Evolutionary conservation across 2,329 filamentous ascomycete species (phyloP).

Genomic region (Scedosporium dehoogii): DNA sequence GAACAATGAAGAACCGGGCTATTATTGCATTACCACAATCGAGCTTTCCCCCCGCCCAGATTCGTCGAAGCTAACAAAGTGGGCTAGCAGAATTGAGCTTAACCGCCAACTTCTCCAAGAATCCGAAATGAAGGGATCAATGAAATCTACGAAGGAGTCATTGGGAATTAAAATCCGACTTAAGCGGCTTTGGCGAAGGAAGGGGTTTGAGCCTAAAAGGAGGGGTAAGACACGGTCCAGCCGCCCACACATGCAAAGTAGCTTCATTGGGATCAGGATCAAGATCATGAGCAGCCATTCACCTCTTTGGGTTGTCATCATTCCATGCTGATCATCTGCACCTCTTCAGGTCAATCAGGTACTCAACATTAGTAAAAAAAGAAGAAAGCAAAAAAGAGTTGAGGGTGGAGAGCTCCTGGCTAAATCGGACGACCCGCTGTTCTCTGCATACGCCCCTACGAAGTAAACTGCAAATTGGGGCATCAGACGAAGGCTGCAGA

Average conservation of each 20-base stretch:
- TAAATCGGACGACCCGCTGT: too few species aligned
- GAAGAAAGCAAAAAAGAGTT: neutral
- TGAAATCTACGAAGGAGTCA: neutral
- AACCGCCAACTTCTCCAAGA: neutral
- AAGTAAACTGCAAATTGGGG: too few species aligned
- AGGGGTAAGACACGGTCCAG: neutral
- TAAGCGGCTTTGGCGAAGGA: neutral
- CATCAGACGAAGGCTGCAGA: too few species aligned
- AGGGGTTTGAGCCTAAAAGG: neutral
- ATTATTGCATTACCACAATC: neutral
- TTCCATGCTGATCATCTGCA: neutral
- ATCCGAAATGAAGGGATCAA: neutral
- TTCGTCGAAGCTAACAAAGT: neutral
- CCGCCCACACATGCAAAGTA: too few species aligned
- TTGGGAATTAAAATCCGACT: neutral
- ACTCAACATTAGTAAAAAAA: neutral
- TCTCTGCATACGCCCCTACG: too few species aligned
- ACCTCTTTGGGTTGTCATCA: neutral
- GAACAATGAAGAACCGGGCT: neutral
- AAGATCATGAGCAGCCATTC: neutral
- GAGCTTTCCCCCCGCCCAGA: too few species aligned
- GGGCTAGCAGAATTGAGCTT: neutral
- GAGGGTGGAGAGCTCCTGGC: neutral
- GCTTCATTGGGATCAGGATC: too few species aligned
- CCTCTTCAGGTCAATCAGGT: neutral